These are phyloP conservation scores for Colletotrichum sp. DNA, from an alignment of 2,329 filamentous ascomycete genomes.

Conservation along the genomic window DNA sequence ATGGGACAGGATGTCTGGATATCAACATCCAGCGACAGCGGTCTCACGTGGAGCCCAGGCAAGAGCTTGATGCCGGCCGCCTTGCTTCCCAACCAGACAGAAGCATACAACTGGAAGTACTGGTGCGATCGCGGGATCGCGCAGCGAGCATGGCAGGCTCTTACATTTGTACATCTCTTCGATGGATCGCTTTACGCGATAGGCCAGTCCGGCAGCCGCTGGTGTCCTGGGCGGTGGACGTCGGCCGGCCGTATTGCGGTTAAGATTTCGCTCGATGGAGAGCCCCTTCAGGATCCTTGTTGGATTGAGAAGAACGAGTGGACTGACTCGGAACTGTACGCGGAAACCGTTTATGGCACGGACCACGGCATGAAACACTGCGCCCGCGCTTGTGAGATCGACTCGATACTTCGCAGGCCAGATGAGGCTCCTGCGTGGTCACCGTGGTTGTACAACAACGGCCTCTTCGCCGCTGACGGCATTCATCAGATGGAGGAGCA, in stretches of 20 bases:
- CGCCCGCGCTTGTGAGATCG: constrained; percentile 20
- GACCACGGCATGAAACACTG: constrained; percentile 25
- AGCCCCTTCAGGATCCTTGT: constrained; percentile 22
- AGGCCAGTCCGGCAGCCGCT: constrained; percentile 21
- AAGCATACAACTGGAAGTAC: constrained; percentile 24
- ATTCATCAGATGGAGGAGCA: constrained; percentile 27
- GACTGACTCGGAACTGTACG: constrained; percentile 18
- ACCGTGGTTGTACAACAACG: constrained; percentile 25
- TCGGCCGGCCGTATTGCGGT: constrained; percentile 22
- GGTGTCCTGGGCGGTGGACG: constrained; percentile 17
- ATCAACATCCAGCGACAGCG: constrained; percentile 23
- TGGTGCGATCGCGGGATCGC: constrained; percentile 26
- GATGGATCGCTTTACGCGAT: constrained; percentile 23
- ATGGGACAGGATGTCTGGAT: constrained; percentile 30
- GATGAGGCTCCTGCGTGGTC: constrained; percentile 24
- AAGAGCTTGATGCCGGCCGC: constrained; percentile 24
- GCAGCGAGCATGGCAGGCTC: constrained; percentile 24
- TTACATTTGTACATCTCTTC: constrained; percentile 13
- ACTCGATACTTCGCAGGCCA: constrained; percentile 9
- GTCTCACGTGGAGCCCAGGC: constrained; percentile 22
- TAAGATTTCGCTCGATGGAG: constrained; percentile 17
- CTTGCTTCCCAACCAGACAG: constrained; percentile 28
- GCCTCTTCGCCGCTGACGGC: constrained; percentile 21
- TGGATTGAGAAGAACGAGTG: constrained; percentile 26
- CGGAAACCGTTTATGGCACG: constrained; percentile 25